These are phyloP conservation scores for Apiotrichum brassicae DNA, from an alignment of 1,284 basidiomycete genomes.

Conservation along the genomic window DNA sequence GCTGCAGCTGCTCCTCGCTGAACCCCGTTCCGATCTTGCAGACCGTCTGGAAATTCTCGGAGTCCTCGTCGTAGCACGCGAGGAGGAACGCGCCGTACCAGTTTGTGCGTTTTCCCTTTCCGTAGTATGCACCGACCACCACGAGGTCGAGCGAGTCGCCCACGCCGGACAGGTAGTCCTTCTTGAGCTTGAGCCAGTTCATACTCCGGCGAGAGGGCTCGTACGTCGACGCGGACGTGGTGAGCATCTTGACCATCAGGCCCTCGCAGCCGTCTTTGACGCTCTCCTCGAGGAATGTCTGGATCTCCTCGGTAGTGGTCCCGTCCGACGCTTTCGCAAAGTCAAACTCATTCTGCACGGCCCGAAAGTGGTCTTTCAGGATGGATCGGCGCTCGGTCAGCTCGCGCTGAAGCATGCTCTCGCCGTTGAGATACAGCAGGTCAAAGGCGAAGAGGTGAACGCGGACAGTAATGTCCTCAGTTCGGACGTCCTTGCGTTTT, in stretches of 20 bases:
- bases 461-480: slow-evolving; percentile 54
- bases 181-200: slow-evolving; percentile 99
- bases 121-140: slow-evolving; percentile 93
- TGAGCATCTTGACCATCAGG: slow-evolving; percentile 98
- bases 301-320: slow-evolving; percentile 87
- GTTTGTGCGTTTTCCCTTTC: slow-evolving; percentile 94
- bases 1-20: slow-evolving; percentile 78
- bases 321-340: slow-evolving; percentile 89
- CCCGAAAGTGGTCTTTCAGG: slow-evolving; percentile 70
- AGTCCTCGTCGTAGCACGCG: slow-evolving; percentile 86
- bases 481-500: slow-evolving; percentile 75
- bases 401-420: slow-evolving; percentile 45
- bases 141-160: slow-evolving; percentile 97
- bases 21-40: slow-evolving; percentile 99
- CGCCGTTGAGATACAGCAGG: slow-evolving; percentile 54
- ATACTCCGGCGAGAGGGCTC: slow-evolving; percentile 91
- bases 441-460: slow-evolving; percentile 56
- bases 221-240: slow-evolving; percentile 83
- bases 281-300: slow-evolving; percentile 87
- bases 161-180: slow-evolving; percentile 93
- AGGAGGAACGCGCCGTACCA: slow-evolving; percentile 94
- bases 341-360: slow-evolving; percentile 81
- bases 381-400: slow-evolving; percentile 63
- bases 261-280: slow-evolving; percentile 98
- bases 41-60: slow-evolving; percentile 88